Evolutionary conservation across 805 yeast species (phyloP).

Genomic region (Ogataea thermomethanolica): DNA sequence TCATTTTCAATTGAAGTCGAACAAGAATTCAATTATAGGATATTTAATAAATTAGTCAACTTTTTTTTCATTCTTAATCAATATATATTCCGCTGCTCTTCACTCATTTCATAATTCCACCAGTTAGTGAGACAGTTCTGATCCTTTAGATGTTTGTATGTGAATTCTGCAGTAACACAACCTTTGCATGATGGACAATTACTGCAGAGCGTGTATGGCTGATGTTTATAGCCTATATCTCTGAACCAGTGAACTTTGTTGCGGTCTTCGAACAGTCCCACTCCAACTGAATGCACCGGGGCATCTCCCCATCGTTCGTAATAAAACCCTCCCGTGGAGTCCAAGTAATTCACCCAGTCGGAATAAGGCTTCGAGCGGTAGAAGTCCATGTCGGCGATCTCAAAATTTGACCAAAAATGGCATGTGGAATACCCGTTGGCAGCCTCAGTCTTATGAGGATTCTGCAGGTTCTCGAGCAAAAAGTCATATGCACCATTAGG

Average conservation of each 20-base stretch:
- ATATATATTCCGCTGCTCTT: slow-evolving; percentile 23
- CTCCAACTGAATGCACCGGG: slow-evolving; percentile 78
- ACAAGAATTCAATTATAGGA: not conserved
- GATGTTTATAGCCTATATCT: slow-evolving; percentile 75
- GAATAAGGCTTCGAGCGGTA: slow-evolving; percentile 65
- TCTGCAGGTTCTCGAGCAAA: slow-evolving; percentile 48
- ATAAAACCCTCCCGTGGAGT: slow-evolving; percentile 73
- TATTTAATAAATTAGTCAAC: not conserved
- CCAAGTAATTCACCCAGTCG: slow-evolving; percentile 60
- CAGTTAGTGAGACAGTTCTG: slow-evolving; percentile 78
- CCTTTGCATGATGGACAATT: slow-evolving; percentile 65
- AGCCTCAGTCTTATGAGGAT: slow-evolving; percentile 40
- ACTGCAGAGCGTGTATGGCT: slow-evolving; percentile 50
- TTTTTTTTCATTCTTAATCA: slow-evolving; percentile 3
- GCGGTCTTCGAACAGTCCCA: slow-evolving; percentile 68
- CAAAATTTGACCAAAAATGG: slow-evolving; percentile 91
- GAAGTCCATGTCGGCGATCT: slow-evolving; percentile 81
- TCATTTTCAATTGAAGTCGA: not conserved
- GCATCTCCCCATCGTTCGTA: slow-evolving; percentile 96
- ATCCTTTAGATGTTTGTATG: slow-evolving; percentile 48
- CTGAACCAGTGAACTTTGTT: slow-evolving; percentile 78
- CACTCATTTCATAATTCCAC: slow-evolving; percentile 46
- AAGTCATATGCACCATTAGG: slow-evolving; percentile 53
- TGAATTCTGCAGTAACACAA: slow-evolving; percentile 56
- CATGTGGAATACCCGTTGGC: slow-evolving; percentile 55